Percentiles rank a stretch among this genome's conserved stretches.
These are phyloP conservation scores for Labyrinthula sp. DNA, from an alignment of 352 stramenopile genomes.

Conservation along the genomic window DNA sequence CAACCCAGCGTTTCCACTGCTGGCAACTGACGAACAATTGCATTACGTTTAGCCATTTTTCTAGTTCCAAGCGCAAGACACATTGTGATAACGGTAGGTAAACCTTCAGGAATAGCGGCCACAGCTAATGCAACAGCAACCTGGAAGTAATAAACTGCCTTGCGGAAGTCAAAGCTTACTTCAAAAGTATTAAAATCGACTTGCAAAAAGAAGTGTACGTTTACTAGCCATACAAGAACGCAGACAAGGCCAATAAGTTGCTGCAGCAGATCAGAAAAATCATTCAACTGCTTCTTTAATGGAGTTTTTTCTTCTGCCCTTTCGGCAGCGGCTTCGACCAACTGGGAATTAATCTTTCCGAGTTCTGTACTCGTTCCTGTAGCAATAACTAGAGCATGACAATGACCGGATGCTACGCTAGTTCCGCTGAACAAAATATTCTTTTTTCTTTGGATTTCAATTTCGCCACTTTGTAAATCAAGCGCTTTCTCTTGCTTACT, in stretches of 20 bases:
- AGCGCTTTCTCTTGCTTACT: constrained; percentile 71
- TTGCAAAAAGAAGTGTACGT: constrained; percentile 81
- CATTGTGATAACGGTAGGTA: constrained; percentile 90
- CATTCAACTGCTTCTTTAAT: constrained; percentile 68
- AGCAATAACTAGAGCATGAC: constrained; percentile 69
- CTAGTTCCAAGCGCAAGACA: constrained; percentile 78
- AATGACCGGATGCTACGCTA: constrained; percentile 65
- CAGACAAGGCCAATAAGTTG: constrained; percentile 86
- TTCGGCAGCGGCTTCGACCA: too few species aligned
- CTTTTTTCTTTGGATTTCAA: constrained; percentile 30
- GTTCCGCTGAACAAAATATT: constrained; percentile 90
- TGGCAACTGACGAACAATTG: constrained; percentile 89
- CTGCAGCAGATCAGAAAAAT: constrained; percentile 74
- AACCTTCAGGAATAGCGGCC: constrained; percentile 90
- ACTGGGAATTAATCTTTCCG: constrained; percentile 73
- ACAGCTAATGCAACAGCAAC: constrained; percentile 92
- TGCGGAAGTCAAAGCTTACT: constrained; percentile 51
- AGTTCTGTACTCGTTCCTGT: constrained; percentile 84
- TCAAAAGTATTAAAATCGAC: not conserved
- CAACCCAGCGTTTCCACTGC: constrained; percentile 91
- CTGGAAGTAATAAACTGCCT: constrained; percentile 97
- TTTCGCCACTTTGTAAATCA: constrained; percentile 16
- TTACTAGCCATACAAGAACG: constrained; percentile 81
- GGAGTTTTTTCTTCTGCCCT: constrained; percentile 60
- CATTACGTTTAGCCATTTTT: constrained; percentile 88